These are phyloP conservation scores for Claviceps quebecensis DNA, from an alignment of 2,329 filamentous ascomycete genomes.

Conservation along the genomic window DNA sequence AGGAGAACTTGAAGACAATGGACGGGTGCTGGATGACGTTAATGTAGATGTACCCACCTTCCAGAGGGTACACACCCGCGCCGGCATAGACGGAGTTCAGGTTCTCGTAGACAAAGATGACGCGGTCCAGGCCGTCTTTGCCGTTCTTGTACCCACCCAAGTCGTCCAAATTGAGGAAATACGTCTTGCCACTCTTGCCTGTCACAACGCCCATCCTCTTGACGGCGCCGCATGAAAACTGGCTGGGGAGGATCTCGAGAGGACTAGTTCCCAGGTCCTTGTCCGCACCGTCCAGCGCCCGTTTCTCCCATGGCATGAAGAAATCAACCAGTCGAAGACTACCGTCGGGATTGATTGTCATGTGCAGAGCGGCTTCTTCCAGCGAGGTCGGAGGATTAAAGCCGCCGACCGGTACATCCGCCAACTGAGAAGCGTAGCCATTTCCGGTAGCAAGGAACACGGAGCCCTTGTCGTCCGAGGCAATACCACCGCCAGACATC, in stretches of 20 bases:
- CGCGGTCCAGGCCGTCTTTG: constrained; percentile 22
- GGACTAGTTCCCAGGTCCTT: constrained; percentile 34
- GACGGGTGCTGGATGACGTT: constrained; percentile 39
- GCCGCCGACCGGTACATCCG: constrained; percentile 23
- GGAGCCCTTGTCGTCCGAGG: constrained; percentile 25
- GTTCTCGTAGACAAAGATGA: constrained; percentile 30
- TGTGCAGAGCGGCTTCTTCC: constrained; percentile 31
- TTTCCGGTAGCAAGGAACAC: constrained; percentile 26
- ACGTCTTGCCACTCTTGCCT: constrained; percentile 37
- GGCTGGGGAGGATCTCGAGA: constrained; percentile 26
- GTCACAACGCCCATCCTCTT: constrained; percentile 34
- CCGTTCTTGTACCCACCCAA: constrained; percentile 27
- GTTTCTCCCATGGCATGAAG: constrained; percentile 40
- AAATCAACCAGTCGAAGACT: constrained; percentile 34
- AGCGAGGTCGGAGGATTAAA: constrained; percentile 25
- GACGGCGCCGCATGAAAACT: constrained; percentile 29
- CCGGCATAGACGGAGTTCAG: constrained; percentile 32
- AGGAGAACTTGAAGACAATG: constrained; percentile 44
- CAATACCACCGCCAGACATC: constrained; percentile 26
- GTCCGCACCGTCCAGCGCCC: constrained; percentile 33
- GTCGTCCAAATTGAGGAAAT: constrained; percentile 28
- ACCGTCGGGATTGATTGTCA: constrained; percentile 26
- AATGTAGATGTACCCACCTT: constrained; percentile 35
- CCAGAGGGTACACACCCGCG: constrained; percentile 32
- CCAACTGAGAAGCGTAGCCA: constrained; percentile 25